phyloP scores from a whole-genome alignment of 2,329 filamentous ascomycete species.

The Epichloe coenophiala region DNA sequence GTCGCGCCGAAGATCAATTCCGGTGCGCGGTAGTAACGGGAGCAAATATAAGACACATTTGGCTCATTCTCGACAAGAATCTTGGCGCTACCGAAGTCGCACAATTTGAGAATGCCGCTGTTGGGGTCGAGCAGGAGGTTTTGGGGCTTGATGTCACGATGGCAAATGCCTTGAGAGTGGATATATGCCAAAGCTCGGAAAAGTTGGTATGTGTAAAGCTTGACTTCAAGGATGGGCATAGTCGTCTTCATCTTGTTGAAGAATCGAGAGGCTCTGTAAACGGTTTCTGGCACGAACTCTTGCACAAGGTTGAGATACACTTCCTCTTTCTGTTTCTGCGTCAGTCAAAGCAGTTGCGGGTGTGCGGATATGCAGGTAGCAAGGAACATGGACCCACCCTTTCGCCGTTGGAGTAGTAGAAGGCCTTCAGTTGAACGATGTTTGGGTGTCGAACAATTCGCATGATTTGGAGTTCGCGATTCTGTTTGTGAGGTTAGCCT shows the following conservation, averaged over 20 bases:
- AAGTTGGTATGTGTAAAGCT: slow-evolving; percentile 98
- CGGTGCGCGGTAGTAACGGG: slow-evolving; percentile 92
- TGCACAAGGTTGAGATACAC: slow-evolving; percentile 97
- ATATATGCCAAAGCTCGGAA: slow-evolving; percentile 98
- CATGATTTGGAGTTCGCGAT: slow-evolving; percentile 99
- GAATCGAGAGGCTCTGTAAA: slow-evolving; percentile 93
- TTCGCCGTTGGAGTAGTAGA: slow-evolving; percentile 99
- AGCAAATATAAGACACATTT: slow-evolving; percentile 99
- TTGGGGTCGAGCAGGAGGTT: slow-evolving; percentile 87
- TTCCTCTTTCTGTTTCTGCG: slow-evolving; percentile 65
- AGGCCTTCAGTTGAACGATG: slow-evolving; percentile 96
- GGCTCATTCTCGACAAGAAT: slow-evolving; percentile 97
- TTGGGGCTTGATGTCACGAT: slow-evolving; percentile 97
- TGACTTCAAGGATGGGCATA: slow-evolving; percentile 97
- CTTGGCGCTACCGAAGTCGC: slow-evolving; percentile 97
- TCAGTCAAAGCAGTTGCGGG: neutral
- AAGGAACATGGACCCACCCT: slow-evolving; percentile 46
- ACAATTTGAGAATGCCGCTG: slow-evolving; percentile 88
- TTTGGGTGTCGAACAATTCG: slow-evolving; percentile 97
- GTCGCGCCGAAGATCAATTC: slow-evolving; percentile 98
- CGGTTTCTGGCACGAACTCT: slow-evolving; percentile 95
- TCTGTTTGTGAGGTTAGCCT: slow-evolving; percentile 38
- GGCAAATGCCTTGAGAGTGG: slow-evolving; percentile 97
- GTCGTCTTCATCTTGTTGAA: slow-evolving; percentile 99
- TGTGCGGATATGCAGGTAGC: neutral